phyloP scores from a whole-genome alignment of 129 eudicot genomes.

The Centrapalus pauciflorus region DNA sequence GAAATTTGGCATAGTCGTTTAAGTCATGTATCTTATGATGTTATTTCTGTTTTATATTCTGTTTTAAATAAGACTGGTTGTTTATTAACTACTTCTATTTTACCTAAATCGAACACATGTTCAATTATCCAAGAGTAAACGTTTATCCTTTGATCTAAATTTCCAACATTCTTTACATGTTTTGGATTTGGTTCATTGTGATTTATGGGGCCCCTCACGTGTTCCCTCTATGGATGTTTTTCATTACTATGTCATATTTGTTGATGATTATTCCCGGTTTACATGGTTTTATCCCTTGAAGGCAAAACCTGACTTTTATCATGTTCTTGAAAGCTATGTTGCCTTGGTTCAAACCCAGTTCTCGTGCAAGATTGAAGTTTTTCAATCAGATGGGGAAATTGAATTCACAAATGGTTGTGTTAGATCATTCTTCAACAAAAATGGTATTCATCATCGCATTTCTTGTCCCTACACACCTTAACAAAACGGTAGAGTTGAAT shows the following conservation, averaged over 20 bases:
- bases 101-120: too few species aligned
- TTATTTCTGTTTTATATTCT: neutral
- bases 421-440: neutral
- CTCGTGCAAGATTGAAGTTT: neutral
- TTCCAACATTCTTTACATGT: neutral
- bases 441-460: neutral
- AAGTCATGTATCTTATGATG: neutral
- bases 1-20: too few species aligned
- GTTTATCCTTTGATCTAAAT: neutral
- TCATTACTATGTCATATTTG: neutral
- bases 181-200: neutral
- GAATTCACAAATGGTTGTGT: too few species aligned
- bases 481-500: neutral
- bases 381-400: too few species aligned
- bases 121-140: neutral
- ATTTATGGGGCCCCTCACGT: neutral
- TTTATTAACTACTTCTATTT: neutral
- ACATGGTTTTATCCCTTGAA: too few species aligned
- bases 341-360: neutral
- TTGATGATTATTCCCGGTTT: too few species aligned
- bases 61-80: neutral
- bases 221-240: neutral
- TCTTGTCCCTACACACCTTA: neutral
- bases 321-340: neutral
- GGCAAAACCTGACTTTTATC: neutral